A percentile compares a stretch with the other conserved stretches of the same genome.
These are phyloP conservation scores for Malbranchea zuffiana DNA, from an alignment of 2,329 filamentous ascomycete genomes.

Conservation along the genomic window DNA sequence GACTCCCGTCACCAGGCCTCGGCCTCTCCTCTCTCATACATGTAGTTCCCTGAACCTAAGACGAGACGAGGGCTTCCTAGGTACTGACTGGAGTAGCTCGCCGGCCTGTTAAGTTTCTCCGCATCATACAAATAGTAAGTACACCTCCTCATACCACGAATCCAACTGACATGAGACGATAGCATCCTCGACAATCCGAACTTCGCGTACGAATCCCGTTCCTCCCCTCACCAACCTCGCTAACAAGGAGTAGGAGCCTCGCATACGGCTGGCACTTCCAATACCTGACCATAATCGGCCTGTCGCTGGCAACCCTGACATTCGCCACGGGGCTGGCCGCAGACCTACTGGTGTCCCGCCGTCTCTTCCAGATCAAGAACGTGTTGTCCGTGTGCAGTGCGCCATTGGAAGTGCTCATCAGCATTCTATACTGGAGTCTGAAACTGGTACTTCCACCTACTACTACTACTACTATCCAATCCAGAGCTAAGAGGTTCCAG, in stretches of 20 bases:
- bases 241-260: constrained; percentile 20
- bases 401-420: constrained; percentile 51
- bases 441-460: constrained; percentile 32
- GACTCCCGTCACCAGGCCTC: constrained; percentile 33
- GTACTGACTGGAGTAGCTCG: constrained; percentile 25
- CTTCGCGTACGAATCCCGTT: constrained; percentile 26
- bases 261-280: constrained; percentile 57
- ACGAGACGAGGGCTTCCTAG: no score
- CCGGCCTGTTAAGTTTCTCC: constrained; percentile 33
- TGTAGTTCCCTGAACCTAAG: no score
- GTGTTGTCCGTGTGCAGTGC: constrained; percentile 46
- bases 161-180: not conserved
- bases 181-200: constrained; percentile 36
- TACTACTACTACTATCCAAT: not conserved
- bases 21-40: constrained; percentile 35
- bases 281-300: constrained; percentile 53
- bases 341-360: constrained; percentile 43
- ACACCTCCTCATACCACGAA: constrained; percentile 1
- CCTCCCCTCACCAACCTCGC: not conserved
- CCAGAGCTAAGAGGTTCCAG: constrained; percentile 16
- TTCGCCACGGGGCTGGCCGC: constrained; percentile 45
- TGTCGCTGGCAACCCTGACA: constrained; percentile 45
- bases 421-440: constrained; percentile 50
- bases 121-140: constrained; percentile 38
- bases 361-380: constrained; percentile 49